Percentiles rank a stretch among this genome's conserved stretches.
Conservation (phyloP, 345 rosid genomes). For the Eutrema japonicum region DNA sequence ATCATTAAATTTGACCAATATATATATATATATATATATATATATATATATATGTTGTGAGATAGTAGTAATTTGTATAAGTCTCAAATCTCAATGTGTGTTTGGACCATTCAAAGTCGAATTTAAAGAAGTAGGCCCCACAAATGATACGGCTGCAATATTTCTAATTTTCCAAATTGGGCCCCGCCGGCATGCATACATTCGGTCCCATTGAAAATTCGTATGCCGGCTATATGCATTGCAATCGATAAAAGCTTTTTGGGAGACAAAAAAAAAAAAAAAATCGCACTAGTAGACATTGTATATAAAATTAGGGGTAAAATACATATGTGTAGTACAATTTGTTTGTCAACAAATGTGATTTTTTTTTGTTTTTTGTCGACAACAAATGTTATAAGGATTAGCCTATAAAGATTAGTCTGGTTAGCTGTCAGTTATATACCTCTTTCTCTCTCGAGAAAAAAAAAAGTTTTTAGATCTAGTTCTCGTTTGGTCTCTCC, state of each 20-base stretch:
- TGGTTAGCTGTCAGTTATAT: background rate
- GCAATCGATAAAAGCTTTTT: slow-evolving; percentile 13
- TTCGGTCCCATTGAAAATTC: slow-evolving; percentile 37
- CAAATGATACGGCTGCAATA: slow-evolving; percentile 31
- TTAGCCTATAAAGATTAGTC: background rate
- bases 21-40: no score
- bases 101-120: slow-evolving; percentile 40
- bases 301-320: background rate
- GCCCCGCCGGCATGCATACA: slow-evolving; percentile 38
- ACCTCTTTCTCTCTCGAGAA: no score
- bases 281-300: background rate
- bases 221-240: slow-evolving; percentile 37
- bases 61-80: no score
- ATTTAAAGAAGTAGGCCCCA: background rate
- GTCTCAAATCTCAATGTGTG: background rate
- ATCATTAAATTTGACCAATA: no score
- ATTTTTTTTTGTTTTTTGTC: no score
- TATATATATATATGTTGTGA: no score
- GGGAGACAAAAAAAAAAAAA: background rate
- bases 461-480: no score
- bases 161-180: slow-evolving; percentile 30
- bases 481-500: no score
- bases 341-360: background rate
- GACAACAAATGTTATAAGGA: no score
- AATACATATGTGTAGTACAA: background rate